Percentiles rank a stretch among this genome's conserved stretches.
These are phyloP conservation scores for Penicillium crystallinum DNA, from an alignment of 495 filamentous ascomycete species.

Conservation along the genomic window DNA sequence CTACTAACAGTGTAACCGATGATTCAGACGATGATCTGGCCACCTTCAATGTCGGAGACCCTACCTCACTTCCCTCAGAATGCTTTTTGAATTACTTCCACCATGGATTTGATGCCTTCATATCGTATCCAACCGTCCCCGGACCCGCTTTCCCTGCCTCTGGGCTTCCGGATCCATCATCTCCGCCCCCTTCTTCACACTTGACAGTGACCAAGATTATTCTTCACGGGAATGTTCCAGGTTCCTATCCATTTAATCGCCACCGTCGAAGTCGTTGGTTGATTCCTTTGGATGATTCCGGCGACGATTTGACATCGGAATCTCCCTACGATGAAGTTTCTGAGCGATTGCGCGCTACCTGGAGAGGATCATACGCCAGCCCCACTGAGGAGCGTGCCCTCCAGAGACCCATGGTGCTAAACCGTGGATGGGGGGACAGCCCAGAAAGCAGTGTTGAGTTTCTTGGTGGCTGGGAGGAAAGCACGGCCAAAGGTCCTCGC, in stretches of 20 bases:
- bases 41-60: conserved; percentile 27
- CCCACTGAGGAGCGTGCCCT: conserved; percentile 56
- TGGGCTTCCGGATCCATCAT: conserved; percentile 26
- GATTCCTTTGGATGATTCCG: conserved; percentile 49
- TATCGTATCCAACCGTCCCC: conserved; percentile 66
- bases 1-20: conserved; percentile 67
- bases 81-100: conserved; percentile 97
- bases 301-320: conserved; percentile 60
- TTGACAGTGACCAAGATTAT: conserved; percentile 85
- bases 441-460: conserved; percentile 88
- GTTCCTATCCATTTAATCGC: conserved; percentile 93
- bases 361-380: conserved; percentile 60
- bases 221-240: conserved; percentile 89
- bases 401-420: conserved; percentile 79
- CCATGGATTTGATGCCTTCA: conserved; percentile 88
- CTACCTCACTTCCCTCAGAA: conserved; percentile 51
- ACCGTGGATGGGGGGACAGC: conserved; percentile 85
- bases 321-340: conserved; percentile 68
- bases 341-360: conserved; percentile 60
- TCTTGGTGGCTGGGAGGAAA: conserved; percentile 85
- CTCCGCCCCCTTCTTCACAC: conserved; percentile 47
- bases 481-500: conserved; percentile 42
- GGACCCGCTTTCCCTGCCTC: conserved; percentile 60
- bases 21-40: conserved; percentile 64
- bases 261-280: conserved; percentile 88